Evolutionary conservation across 139 green algal genomes (phyloP), one percentile per base, ranked within the genome.

Genomic region (Chlamydomonas sp.): DNA sequence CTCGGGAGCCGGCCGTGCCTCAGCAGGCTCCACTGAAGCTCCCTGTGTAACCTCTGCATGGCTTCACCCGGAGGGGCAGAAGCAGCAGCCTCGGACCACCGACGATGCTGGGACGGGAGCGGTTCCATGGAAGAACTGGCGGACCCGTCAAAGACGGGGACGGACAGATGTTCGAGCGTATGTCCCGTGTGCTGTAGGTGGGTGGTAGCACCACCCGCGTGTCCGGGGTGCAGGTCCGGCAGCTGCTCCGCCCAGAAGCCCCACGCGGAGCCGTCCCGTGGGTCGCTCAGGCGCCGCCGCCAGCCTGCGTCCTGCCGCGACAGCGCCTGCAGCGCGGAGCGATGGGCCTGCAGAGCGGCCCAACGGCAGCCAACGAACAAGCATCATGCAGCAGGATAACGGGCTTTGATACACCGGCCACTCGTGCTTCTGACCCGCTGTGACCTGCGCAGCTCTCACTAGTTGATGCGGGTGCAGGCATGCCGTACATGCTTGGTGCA

Each of bases 241-340:
- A 80, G 8, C 71, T 87, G 20, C 71, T 72, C 20, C 1, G 82
- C 67, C 82, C 82, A 87, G 82, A 80, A 87, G 20, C 82, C n/a
- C 82, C 82, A 87, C 61, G 63, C 72, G 82, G 71, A 20, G 1
- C 82, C 82, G 5, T 60, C 15, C 17, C 49, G 15, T 14, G 63
- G 83, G 83, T 76, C 71, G 15, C 14, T 18, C 57, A 18, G 18
- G 4, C 62, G 61, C 73, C 7, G 14, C 15, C 18, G 18, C 59
- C 64, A 74, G 62, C 80, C 83, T 60, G 60, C 72, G 31, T 64
- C 75, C 5, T 58, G 63, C 0, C 14, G 18, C 61, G 72, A 0
- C 62, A 75, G 62, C 59, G 60, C 20, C 4, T 59, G 31, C 69
- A 87, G 83, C 31, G 74, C 73, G 15, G 20, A 1, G 62, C 83